Base-by-base conservation (phyloP, 1,284 basidiomycete genomes). In the Rhodotorula sp. region DNA sequence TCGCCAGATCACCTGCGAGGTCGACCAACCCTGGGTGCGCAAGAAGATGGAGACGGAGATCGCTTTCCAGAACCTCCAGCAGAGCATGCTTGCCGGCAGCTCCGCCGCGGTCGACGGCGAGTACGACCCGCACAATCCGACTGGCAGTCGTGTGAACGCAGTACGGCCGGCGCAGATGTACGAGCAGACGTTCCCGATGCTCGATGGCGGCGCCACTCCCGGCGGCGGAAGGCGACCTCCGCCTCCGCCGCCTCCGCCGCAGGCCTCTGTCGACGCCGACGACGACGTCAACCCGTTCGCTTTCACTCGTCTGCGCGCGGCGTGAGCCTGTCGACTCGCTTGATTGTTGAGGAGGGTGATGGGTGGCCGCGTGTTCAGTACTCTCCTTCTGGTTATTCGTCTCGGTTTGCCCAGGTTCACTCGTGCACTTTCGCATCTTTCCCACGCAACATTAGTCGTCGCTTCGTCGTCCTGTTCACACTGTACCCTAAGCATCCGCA, bases 11-110 rank as follows among this genome's bases (percentile, higher is more conserved):
- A 24, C 29, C 10, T 64, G 64, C 24, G 52, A 32, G 17, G 54
- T 66, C 52, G 68, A 70, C 24, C 68, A 70, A 30, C 15, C 39
- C 4, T 32, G 46, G 27, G 58, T 70, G 47, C 32, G 64, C 27
- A 22, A 8, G 22, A 36, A 66, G 36, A 39, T 63, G 27, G 61
- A 70, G 30, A 51, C 57, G 51, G 68, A 70, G 44, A 9, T 46
- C 39, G 60, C 60, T 13, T 70, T 56, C 60, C 39, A 61, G 39
- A 44, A 53, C 30, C 29, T 55, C 32, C 53, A 15, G 17, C 36
- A 32, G n/a, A 54, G 30, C 9, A 19, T 10, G 54, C 27, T 29
- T 10, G 24, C 22, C 13, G 30, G 15, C 2, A 2, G 36, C 57
- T n/a, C 65, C 48, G 46, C 59, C 61, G 17, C 51, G 49, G 24